Evolutionary conservation across 75 land plant genomes (phyloP).

Genomic region (Chamaecyparis obtusa): DNA sequence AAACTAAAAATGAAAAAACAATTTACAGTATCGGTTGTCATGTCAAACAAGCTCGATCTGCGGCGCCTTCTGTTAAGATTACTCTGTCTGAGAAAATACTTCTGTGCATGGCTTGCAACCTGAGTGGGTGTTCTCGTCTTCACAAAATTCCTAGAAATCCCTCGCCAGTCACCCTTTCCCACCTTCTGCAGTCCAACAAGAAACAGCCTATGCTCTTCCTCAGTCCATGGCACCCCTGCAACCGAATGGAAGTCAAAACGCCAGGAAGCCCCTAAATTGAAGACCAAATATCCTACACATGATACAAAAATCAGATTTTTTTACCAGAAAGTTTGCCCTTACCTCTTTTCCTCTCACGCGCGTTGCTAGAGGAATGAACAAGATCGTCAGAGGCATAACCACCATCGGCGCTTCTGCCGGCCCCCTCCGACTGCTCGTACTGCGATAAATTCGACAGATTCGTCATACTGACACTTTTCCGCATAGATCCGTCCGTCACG

Average conservation of each 20-base stretch:
- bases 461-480: conserved; percentile 60
- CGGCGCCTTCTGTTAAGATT: conserved; percentile 50
- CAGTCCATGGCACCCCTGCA: conserved; percentile 68
- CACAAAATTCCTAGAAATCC: conserved; percentile 58
- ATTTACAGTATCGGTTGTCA: conserved; percentile 16
- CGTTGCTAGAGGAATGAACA: conserved; percentile 50
- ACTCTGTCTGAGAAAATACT: conserved; percentile 53
- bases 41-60: conserved; percentile 58
- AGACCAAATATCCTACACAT: background rate
- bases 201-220: conserved; percentile 55
- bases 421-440: conserved; percentile 17
- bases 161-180: conserved; percentile 66
- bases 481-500: conserved; percentile 26
- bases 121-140: conserved; percentile 63
- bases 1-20: background rate
- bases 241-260: background rate
- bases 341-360: conserved; percentile 63
- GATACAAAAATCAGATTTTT: background rate
- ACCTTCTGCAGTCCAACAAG: conserved; percentile 53
- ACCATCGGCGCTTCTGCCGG: conserved; percentile 15
- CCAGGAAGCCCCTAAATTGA: background rate
- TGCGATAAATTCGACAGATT: conserved; percentile 32
- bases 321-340: background rate
- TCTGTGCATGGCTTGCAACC: conserved; percentile 70
- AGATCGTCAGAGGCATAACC: conserved; percentile 60